These are phyloP conservation scores for Clitoria ternatea DNA, from an alignment of 306 rosid genomes.

Conservation along the genomic window DNA sequence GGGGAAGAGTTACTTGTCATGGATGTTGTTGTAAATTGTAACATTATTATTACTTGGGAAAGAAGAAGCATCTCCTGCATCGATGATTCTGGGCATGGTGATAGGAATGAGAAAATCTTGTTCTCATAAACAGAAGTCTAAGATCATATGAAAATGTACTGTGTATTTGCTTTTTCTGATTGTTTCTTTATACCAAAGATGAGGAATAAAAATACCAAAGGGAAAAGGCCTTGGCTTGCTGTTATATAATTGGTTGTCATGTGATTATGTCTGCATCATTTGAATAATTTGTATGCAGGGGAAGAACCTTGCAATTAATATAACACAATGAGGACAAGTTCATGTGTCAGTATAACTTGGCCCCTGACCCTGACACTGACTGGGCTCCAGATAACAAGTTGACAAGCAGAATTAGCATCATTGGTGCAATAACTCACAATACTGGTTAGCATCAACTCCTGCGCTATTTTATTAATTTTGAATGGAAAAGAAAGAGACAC, in stretches of 20 bases:
- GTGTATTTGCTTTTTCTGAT: constrained; percentile 33
- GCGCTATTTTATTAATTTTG: constrained; percentile 24
- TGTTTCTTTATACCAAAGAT: constrained; percentile 22
- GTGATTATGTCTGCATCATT: constrained; percentile 27
- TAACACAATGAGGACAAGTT: constrained; percentile 20
- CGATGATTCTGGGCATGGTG: constrained; percentile 42
- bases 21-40: constrained; percentile 50
- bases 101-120: constrained; percentile 26
- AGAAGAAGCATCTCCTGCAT: constrained; percentile 36
- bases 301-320: constrained; percentile 17
- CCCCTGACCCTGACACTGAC: too few species aligned
- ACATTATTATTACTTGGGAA: constrained; percentile 37
- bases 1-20: constrained; percentile 20
- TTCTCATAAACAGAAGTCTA: constrained; percentile 38
- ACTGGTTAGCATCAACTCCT: not conserved
- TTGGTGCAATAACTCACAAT: constrained; percentile 15
- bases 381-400: constrained; percentile 26
- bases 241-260: constrained; percentile 29
- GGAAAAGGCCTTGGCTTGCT: constrained; percentile 3
- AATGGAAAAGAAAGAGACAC: constrained; percentile 16
- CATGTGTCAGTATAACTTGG: constrained; percentile 31
- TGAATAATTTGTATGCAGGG: constrained; percentile 17
- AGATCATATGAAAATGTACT: constrained; percentile 35
- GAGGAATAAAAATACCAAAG: constrained; percentile 28
- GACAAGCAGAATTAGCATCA: constrained; percentile 30